Conservation (phyloP, 208 protist genomes). For the Trypanosoma brucei region DNA sequence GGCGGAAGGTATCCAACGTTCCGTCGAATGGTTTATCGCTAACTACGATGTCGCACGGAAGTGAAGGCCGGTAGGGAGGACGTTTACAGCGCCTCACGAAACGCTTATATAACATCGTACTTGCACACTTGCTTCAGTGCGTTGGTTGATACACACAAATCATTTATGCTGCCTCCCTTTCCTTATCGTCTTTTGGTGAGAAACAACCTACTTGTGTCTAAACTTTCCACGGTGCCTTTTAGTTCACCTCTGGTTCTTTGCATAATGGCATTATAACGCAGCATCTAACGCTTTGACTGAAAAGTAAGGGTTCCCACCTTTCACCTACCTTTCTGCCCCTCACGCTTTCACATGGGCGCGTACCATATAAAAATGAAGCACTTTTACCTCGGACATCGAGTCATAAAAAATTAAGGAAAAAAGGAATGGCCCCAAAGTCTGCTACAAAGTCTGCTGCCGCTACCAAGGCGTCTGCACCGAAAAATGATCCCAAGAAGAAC, state of each 20-base stretch:
- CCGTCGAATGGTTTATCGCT: constrained; percentile 81
- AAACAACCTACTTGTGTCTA: too few relatives aligned
- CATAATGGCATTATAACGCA: background rate
- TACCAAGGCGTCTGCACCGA: constrained; percentile 31
- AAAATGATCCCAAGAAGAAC: constrained; percentile 20
- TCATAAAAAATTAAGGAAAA: constrained; percentile 61
- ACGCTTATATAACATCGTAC: too few relatives aligned
- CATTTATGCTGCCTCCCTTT: too few relatives aligned
- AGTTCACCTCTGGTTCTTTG: too few relatives aligned
- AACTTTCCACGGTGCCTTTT: too few relatives aligned
- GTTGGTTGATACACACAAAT: too few relatives aligned
- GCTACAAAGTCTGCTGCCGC: constrained; percentile 24
- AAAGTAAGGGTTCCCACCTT: background rate
- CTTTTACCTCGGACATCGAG: constrained; percentile 76
- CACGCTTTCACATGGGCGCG: background rate
- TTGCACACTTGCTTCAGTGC: too few relatives aligned
- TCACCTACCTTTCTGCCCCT: background rate
- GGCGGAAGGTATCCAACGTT: constrained; percentile 65
- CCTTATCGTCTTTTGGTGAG: too few relatives aligned
- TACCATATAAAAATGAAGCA: background rate
- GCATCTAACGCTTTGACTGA: background rate
- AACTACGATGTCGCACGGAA: constrained; percentile 84
- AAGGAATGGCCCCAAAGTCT: constrained; percentile 56
- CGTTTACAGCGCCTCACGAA: background rate
- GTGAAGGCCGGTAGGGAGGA: constrained; percentile 15